Evolutionary conservation across 805 yeast genomes (phyloP), one percentile per base, ranked within the genome.

Genomic region (Yamadazyma paraphyllophila): DNA sequence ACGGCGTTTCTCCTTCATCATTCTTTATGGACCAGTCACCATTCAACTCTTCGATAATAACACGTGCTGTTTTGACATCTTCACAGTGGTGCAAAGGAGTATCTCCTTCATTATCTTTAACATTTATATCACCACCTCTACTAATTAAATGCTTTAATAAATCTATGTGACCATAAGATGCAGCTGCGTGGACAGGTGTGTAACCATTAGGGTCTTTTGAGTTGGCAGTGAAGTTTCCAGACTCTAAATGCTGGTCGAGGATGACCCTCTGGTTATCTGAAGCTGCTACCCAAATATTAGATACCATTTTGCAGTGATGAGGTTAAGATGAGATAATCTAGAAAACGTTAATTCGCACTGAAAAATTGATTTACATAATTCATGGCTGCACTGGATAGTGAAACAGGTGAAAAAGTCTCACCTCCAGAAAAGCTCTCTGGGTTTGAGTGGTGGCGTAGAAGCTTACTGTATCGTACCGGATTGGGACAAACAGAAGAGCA

Each of bases 101-200:
- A 57, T 94, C 99, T 1, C 98, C 97, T 53, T 95, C 99, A 16
- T 67, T 67, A 55, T 94, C 99, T 47, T 74, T 81, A 27, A 91
- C 69, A 61, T 94, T 90, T 17, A 90, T 77, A 59, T 94, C 83
- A 6, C 97, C 98, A 7, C 87, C 87, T 14, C 66, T 54, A 4
- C 55, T 54, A 4, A 86, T 62, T 38, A 89, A 70, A 51, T 76
- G 78, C 46, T 67, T 62, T 32, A 94, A 68, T 33, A 94, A 69
- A 8, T 85, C 90, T 2, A 67, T 55, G 60, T 92, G 91, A 7
- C 92, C 92, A 63, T 94, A 94, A 1, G 97, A 85, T 2, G 95
- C 96, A 1, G 99, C 98, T 0, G 99, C 99, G 63, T 94, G 99
- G 10, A 94, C 76, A 6, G 99, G 96, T 0, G 98, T 92, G 65